Base-by-base conservation (phyloP, 1,284 basidiomycete species). In the Exobasidium rhododendri region DNA sequence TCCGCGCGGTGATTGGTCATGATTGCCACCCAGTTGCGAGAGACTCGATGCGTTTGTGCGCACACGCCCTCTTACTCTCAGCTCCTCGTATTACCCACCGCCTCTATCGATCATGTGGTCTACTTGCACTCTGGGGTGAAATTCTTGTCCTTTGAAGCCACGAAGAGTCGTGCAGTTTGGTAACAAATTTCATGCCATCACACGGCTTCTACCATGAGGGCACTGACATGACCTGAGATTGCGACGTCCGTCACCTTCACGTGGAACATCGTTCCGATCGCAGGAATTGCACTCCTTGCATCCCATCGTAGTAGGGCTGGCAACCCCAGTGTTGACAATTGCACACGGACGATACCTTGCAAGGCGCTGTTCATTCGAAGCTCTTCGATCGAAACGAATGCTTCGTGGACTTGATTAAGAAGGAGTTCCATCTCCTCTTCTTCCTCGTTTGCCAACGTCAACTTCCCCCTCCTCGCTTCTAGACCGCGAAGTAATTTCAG, bases 381-480 rank as follows among this genome's bases (percentile, higher is more conserved):
- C 17, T 40, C 35, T 40, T 40, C 35, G 17, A 40, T 40, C 10
- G 35, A 40, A 17, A 40, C 35, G 10, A 40, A 17, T 10, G 35
- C 46, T 47, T 47, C 46, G 24, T 47, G 20, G 24, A 47, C 46
- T 7, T 7, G 24, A 47, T 47, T 47, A 20, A 47, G 46, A 6
- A 47, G 46, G 28, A 26, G 4, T 20, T 4, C 24, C 56, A 11
- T 65, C 52, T 4, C 47, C 17, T 40, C 35, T 17, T 40, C 35
- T 40, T 40, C 35, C 17, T 40, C 35, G 7, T 7, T 10, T 40
- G 10, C 17, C 35, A 40, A 40, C 17, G 7, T 7, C 7, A 40
- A 10, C 17, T 40, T 40, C 17, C 35, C 35, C 17, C 35, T 40
- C 17, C 17, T 7, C 7, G 35, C 35, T 40, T 40, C 10, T 10